Evolutionary conservation across 2,329 filamentous ascomycete species (phyloP).

Genomic region (Ilyonectria robusta): DNA sequence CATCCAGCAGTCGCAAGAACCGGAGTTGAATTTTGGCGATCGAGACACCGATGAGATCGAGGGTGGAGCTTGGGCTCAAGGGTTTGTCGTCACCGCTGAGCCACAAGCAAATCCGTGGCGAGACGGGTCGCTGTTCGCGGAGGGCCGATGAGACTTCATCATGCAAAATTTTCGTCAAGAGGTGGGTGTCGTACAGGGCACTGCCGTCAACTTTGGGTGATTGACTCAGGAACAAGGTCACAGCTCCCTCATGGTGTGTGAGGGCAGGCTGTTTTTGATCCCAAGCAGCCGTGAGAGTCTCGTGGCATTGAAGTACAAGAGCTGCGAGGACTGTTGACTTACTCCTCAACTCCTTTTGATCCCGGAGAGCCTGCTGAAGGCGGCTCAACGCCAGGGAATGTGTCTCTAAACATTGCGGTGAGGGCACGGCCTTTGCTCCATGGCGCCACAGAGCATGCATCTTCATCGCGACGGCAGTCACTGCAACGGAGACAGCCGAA

Average conservation of each 20-base stretch:
- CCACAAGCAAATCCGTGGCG: constrained; percentile 18
- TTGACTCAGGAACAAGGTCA: constrained; percentile 25
- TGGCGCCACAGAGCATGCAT: constrained; percentile 22
- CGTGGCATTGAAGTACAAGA: constrained; percentile 30
- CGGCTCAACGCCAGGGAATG: constrained; percentile 22
- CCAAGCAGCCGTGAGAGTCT: constrained; percentile 22
- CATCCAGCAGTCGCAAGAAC: constrained; percentile 6
- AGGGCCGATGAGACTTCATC: constrained; percentile 21
- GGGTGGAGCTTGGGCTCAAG: constrained; percentile 17
- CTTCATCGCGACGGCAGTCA: constrained; percentile 26
- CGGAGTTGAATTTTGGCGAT: constrained; percentile 20
- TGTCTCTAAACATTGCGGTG: neutral
- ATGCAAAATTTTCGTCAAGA: constrained; percentile 17
- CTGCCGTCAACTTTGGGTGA: neutral
- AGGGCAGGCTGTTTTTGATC: constrained; percentile 1
- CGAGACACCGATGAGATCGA: constrained; percentile 25
- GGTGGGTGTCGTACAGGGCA: neutral
- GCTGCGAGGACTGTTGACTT: constrained; percentile 19
- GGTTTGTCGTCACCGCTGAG: constrained; percentile 2
- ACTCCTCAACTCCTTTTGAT: constrained; percentile 18
- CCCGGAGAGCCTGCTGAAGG: constrained; percentile 12
- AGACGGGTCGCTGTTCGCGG: constrained; percentile 10
- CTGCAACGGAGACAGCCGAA: constrained; percentile 20
- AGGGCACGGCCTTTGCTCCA: constrained; percentile 1
- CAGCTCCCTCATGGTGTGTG: constrained; percentile 26